phyloP scores from a whole-genome alignment of 139 green algal species.

The Ostreobium quekettii region DNA sequence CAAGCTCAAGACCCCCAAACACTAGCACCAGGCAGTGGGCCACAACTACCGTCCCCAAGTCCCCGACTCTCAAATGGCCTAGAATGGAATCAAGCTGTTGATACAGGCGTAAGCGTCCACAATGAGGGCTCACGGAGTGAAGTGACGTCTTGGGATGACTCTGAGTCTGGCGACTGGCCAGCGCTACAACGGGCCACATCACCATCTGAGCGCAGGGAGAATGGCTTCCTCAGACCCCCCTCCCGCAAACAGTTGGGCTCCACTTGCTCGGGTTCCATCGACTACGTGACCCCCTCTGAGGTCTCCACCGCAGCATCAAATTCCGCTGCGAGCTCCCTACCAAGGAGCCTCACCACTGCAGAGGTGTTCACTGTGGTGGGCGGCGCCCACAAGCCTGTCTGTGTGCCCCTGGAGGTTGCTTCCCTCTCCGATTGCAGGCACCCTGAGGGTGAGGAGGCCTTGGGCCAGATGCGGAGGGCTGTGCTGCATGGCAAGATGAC shows the following conservation, averaged over 20 bases:
- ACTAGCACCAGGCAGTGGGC: not conserved
- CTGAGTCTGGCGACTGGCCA: not conserved
- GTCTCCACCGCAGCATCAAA: not conserved
- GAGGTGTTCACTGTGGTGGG: not conserved
- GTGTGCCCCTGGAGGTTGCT: not conserved
- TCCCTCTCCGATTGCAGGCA: not conserved
- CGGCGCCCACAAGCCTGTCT: not conserved
- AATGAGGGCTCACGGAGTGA: too few relatives aligned
- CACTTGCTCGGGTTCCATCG: not conserved
- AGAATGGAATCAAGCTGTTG: too few relatives aligned
- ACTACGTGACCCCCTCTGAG: not conserved
- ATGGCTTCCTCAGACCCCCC: not conserved
- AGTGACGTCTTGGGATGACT: too few relatives aligned
- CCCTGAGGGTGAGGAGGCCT: not conserved
- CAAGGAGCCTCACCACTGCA: not conserved
- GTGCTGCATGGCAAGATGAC: not conserved
- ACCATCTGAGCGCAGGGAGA: not conserved
- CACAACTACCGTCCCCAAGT: not conserved
- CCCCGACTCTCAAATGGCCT: too few relatives aligned
- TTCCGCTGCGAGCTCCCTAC: not conserved
- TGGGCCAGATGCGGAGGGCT: not conserved
- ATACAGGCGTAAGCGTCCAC: too few relatives aligned
- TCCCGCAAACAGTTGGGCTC: not conserved
- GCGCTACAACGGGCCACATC: not conserved
- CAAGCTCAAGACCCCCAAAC: not conserved